A percentile compares a stretch with the other conserved stretches of the same genome.
Conservation (phyloP, 139 green algal genomes). For the Tetraselmis chui region DNA sequence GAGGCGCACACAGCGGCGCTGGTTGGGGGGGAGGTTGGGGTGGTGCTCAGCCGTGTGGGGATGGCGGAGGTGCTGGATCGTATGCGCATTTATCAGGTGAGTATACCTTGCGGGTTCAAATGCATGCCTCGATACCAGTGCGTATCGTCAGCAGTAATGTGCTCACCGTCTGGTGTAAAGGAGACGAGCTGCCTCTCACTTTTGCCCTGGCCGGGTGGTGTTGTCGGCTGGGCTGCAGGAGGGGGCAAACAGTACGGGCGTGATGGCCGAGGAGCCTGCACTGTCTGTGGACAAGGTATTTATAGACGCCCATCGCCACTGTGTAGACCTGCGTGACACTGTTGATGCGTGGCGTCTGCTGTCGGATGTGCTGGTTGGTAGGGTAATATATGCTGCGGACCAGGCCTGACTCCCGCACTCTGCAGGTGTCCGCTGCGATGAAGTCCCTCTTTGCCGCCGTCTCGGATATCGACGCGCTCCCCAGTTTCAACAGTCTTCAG, state of each 20-base stretch:
- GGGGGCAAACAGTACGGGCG: background rate
- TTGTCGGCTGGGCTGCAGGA: constrained; percentile 3
- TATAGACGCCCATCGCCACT: no score
- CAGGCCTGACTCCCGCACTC: no score
- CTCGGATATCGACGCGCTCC: constrained; percentile 59
- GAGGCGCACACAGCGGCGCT: constrained; percentile 46
- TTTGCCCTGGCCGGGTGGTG: background rate
- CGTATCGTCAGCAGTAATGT: background rate
- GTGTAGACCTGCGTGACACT: no score
- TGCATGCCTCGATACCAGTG: background rate
- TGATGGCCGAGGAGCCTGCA: constrained; percentile 42
- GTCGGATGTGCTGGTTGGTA: no score
- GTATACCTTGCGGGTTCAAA: background rate
- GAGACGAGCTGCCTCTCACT: background rate
- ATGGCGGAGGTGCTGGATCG: constrained; percentile 57
- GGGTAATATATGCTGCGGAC: no score
- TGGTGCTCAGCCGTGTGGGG: constrained; percentile 43
- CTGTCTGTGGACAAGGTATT: constrained; percentile 34
- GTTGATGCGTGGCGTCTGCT: no score
- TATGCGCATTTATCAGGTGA: constrained; percentile 35
- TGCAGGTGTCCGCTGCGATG: constrained; percentile 47
- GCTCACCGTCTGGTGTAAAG: background rate
- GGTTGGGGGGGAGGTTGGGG: constrained; percentile 40
- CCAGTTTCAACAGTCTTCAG: constrained; percentile 63
- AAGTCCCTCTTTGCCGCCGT: constrained; percentile 59